phyloP scores from a whole-genome alignment of 164 flowering plant species.

The Piper betle region DNA sequence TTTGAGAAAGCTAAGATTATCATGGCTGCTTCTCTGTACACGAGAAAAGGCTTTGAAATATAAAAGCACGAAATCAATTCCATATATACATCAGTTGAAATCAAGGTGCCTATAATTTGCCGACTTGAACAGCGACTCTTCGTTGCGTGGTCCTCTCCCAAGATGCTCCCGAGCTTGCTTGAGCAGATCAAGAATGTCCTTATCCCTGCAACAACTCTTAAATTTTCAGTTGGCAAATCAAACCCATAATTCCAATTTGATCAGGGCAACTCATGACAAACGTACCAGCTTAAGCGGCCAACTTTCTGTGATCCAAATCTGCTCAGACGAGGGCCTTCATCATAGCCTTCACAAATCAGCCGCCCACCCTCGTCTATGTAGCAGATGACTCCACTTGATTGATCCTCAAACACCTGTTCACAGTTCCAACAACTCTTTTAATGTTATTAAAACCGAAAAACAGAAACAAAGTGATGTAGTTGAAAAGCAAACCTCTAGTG shows the following conservation, averaged over 20 bases:
- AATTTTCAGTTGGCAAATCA: background rate
- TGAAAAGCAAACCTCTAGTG: background rate
- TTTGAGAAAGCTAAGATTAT: no score
- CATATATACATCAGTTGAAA: slow-evolving; percentile 23
- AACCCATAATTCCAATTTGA: background rate
- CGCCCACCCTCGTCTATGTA: slow-evolving; percentile 8
- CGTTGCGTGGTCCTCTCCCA: background rate
- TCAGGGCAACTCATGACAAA: background rate
- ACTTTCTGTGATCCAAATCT: slow-evolving; percentile 13
- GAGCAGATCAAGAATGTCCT: background rate
- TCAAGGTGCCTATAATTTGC: background rate
- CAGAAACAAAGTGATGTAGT: background rate
- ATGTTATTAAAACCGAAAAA: background rate
- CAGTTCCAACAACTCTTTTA: background rate
- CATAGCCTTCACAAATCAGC: slow-evolving; percentile 11
- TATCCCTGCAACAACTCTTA: background rate
- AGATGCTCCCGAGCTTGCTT: slow-evolving; percentile 3
- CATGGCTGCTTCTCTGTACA: no score
- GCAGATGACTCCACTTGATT: slow-evolving; percentile 9
- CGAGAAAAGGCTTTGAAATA: no score
- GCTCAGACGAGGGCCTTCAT: slow-evolving; percentile 57
- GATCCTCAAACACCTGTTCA: slow-evolving; percentile 10
- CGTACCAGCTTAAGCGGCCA: slow-evolving; percentile 24
- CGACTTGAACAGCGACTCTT: background rate
- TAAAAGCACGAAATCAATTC: no score